Evolutionary conservation across 495 filamentous ascomycete genomes (phyloP).

Genomic region (Parachaetomium inaequale): DNA sequence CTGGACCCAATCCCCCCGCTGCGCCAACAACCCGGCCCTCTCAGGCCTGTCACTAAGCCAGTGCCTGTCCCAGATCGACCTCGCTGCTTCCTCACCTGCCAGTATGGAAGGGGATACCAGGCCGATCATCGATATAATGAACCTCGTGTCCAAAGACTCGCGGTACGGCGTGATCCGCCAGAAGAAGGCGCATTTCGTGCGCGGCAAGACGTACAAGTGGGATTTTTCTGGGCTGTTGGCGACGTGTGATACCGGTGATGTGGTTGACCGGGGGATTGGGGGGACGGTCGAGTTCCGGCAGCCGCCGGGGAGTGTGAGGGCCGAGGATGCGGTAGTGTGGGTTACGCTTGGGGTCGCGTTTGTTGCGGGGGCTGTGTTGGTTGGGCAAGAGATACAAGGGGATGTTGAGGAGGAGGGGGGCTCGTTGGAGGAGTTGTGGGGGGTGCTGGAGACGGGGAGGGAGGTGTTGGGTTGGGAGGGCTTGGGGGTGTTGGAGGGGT

Average conservation of each 20-base stretch:
- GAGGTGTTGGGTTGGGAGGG: slow-evolving; percentile 27
- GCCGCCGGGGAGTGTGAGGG: slow-evolving; percentile 23
- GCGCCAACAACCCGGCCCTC: slow-evolving; percentile 11
- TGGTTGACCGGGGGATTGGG: neutral
- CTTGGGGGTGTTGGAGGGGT: slow-evolving; percentile 23
- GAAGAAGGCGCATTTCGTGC: slow-evolving; percentile 25
- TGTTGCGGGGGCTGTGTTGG: slow-evolving; percentile 21
- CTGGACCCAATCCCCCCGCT: slow-evolving; percentile 31
- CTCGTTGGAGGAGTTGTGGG: slow-evolving; percentile 26
- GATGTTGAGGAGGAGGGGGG: slow-evolving; percentile 14
- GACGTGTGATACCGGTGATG: neutral
- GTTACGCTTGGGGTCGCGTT: slow-evolving; percentile 27
- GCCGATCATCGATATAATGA: slow-evolving; percentile 24
- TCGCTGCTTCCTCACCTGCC: neutral
- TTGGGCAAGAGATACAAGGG: neutral
- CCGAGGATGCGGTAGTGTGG: slow-evolving; percentile 25
- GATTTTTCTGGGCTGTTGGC: slow-evolving; percentile 28
- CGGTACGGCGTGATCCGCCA: slow-evolving; percentile 14
- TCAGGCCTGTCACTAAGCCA: neutral
- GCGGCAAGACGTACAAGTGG: slow-evolving; percentile 36
- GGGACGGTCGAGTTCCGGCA: slow-evolving; percentile 34
- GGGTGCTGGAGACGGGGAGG: slow-evolving; percentile 20
- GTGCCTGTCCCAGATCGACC: slow-evolving; percentile 19
- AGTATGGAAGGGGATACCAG: neutral
- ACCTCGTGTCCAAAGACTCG: slow-evolving; percentile 22